These are phyloP conservation scores for Candida peoriensis DNA, from an alignment of 805 yeast genomes.

Conservation along the genomic window DNA sequence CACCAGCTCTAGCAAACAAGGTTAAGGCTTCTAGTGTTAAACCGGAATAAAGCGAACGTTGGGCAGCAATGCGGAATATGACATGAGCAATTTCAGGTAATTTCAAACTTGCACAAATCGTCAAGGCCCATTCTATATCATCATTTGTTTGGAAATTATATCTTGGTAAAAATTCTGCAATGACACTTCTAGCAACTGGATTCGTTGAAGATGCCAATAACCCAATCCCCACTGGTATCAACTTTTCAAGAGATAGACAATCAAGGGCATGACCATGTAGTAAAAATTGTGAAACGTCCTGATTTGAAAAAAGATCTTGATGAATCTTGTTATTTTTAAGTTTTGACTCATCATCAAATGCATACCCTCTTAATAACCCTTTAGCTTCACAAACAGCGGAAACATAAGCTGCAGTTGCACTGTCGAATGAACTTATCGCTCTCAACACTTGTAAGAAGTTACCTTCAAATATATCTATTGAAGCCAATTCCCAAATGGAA, in stretches of 20 bases:
- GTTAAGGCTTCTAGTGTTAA: slow-evolving; percentile 53
- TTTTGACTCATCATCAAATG: slow-evolving; percentile 21
- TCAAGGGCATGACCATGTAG: slow-evolving; percentile 50
- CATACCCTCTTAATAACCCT: slow-evolving; percentile 45
- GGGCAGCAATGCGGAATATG: slow-evolving; percentile 36
- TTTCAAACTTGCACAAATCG: slow-evolving; percentile 65
- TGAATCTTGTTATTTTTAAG: slow-evolving; percentile 7
- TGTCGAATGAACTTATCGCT: slow-evolving; percentile 53
- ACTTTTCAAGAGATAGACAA: slow-evolving; percentile 44
- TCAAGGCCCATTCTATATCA: slow-evolving; percentile 74
- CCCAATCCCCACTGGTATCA: slow-evolving; percentile 70
- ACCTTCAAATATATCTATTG: slow-evolving; percentile 50
- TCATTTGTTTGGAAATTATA: slow-evolving; percentile 62
- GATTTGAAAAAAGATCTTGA: slow-evolving; percentile 28
- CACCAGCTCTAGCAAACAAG: slow-evolving; percentile 61
- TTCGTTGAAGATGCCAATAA: slow-evolving; percentile 45
- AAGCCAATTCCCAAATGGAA: slow-evolving; percentile 49
- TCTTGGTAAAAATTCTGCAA: slow-evolving; percentile 55
- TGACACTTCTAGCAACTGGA: slow-evolving; percentile 36
- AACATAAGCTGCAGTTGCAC: slow-evolving; percentile 57
- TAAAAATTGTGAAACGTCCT: slow-evolving; percentile 49
- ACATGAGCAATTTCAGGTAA: slow-evolving; percentile 52
- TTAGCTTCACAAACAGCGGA: slow-evolving; percentile 60
- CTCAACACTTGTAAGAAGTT: slow-evolving; percentile 54
- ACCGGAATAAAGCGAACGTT: slow-evolving; percentile 19